Evolutionary conservation across 2,329 filamentous ascomycete genomes (phyloP).

Genomic region (Aspergillus japonicus): DNA sequence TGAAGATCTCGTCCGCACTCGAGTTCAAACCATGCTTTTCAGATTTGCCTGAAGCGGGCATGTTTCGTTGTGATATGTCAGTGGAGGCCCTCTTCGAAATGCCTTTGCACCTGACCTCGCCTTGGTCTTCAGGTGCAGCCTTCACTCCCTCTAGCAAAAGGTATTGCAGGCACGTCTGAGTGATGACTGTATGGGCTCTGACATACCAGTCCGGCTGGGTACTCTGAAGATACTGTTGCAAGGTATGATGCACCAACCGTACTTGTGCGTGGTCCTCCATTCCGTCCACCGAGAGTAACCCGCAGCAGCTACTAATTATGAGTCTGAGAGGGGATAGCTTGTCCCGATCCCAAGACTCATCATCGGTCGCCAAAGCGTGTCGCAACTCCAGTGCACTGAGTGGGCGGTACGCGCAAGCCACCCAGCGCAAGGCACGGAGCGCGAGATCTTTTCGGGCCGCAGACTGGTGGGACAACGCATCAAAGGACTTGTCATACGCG

Average conservation of each 20-base stretch:
- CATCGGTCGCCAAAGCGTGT: not conserved
- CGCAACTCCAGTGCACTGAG: slow-evolving; percentile 1
- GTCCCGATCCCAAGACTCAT: not conserved
- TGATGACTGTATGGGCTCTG: no score
- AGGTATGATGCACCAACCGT: slow-evolving; percentile 7
- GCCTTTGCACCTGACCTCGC: no score
- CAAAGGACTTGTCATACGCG: not conserved
- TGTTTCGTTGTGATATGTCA: no score
- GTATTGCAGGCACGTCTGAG: no score
- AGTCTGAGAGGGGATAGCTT: no score
- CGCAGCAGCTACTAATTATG: not conserved
- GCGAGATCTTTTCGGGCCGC: not conserved
- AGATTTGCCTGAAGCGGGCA: no score
- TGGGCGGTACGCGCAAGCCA: not conserved
- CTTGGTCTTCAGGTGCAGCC: no score
- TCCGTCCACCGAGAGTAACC: slow-evolving; percentile 5
- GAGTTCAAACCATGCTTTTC: no score
- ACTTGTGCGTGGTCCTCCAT: not conserved
- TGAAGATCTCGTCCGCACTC: no score
- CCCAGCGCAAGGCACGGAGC: not conserved
- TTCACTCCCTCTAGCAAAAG: no score
- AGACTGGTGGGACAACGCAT: not conserved
- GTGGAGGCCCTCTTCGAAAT: no score
- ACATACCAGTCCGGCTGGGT: not conserved
- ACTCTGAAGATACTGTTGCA: slow-evolving; percentile 6